These are phyloP conservation scores for Phytophthora lateralis DNA, from an alignment of 352 stramenopile species.

Conservation along the genomic window DNA sequence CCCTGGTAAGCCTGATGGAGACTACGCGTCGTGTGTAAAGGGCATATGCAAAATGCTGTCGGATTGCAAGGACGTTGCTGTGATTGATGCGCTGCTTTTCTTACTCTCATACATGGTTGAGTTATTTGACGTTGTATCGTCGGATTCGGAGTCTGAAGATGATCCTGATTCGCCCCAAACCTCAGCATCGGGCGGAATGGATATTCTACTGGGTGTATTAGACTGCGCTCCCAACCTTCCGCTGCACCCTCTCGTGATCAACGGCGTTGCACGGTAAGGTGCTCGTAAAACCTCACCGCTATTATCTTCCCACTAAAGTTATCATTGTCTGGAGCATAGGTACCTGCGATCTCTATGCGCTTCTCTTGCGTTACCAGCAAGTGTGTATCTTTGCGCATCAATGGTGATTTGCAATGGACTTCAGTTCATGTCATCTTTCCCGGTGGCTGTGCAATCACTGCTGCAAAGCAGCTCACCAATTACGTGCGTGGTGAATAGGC, in stretches of 20 bases:
- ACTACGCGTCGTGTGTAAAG: constrained; percentile 64
- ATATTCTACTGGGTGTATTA: constrained; percentile 60
- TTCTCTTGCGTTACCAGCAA: constrained; percentile 55
- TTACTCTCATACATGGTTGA: constrained; percentile 81
- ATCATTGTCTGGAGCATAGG: constrained; percentile 33
- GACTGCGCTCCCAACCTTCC: constrained; percentile 51
- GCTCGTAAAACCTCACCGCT: neutral
- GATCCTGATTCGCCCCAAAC: constrained; percentile 30
- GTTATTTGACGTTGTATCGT: constrained; percentile 84
- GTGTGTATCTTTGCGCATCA: constrained; percentile 51
- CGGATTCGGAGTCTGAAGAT: constrained; percentile 64
- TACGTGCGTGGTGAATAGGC: constrained; percentile 37
- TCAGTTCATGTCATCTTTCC: constrained; percentile 47
- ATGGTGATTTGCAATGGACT: constrained; percentile 57
- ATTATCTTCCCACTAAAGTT: constrained; percentile 1
- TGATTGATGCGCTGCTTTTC: constrained; percentile 72
- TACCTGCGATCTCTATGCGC: constrained; percentile 67
- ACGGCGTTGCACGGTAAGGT: constrained; percentile 55
- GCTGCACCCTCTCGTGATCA: constrained; percentile 63
- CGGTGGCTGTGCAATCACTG: constrained; percentile 52
- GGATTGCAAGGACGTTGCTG: constrained; percentile 53
- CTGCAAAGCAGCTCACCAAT: constrained; percentile 56
- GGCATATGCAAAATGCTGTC: constrained; percentile 59
- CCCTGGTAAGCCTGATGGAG: constrained; percentile 36
- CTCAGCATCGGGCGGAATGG: constrained; percentile 48